A percentile compares a stretch with the other conserved stretches of the same genome.
These are phyloP conservation scores for Sapria himalayana DNA, from an alignment of 345 rosid species.

Conservation along the genomic window DNA sequence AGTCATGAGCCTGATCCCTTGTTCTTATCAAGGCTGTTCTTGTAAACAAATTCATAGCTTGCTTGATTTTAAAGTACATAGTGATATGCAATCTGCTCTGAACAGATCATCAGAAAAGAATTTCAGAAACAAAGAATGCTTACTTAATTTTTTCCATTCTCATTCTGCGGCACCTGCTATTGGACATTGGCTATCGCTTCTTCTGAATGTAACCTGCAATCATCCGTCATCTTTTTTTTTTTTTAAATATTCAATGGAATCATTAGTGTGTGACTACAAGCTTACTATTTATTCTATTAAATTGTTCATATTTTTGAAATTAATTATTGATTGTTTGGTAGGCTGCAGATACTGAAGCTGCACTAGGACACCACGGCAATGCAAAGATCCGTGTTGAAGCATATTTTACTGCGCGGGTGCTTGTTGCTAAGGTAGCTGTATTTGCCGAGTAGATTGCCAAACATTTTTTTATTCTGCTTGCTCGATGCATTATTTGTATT, in stretches of 20 bases:
- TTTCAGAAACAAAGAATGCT: constrained; percentile 33
- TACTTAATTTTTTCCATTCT: constrained; percentile 63
- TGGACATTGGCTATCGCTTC: constrained; percentile 91
- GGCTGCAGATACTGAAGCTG: constrained; percentile 82
- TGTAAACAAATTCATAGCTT: constrained; percentile 32
- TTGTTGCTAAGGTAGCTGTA: constrained; percentile 63
- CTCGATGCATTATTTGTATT: too few species aligned
- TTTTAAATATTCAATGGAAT: background rate
- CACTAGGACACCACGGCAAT: constrained; percentile 68
- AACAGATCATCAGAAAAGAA: constrained; percentile 11
- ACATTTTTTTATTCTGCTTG: too few species aligned
- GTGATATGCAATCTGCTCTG: constrained; percentile 13
- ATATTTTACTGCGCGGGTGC: constrained; percentile 44
- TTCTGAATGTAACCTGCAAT: constrained; percentile 36
- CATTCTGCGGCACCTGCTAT: constrained; percentile 57
- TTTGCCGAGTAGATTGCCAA: background rate
- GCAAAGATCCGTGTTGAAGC: constrained; percentile 66
- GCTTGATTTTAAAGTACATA: constrained; percentile 29
- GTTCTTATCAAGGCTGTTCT: constrained; percentile 37
- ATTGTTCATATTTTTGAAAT: constrained; percentile 4
- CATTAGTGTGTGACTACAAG: too few species aligned
- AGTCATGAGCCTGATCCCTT: constrained; percentile 28
- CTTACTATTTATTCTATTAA: background rate
- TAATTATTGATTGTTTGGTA: constrained; percentile 15
- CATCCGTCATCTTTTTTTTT: background rate